Evolutionary conservation across 768 basidiomycete genomes (phyloP).

Genomic region (Lactarius hengduanensis): DNA sequence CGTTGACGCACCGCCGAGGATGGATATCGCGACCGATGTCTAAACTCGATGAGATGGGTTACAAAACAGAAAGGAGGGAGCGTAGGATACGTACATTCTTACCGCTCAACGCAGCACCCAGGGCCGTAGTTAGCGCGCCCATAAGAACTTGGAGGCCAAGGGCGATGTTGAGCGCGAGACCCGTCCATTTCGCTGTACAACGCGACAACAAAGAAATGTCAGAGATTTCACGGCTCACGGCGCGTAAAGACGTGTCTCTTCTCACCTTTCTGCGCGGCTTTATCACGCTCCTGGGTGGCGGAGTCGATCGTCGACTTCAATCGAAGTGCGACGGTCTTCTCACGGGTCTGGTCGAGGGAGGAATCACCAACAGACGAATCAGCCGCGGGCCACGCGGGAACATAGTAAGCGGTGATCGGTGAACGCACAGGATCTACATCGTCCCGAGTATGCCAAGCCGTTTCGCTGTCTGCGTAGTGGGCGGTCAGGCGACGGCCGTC

Average conservation of each 20-base stretch:
- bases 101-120: conserved; percentile 33
- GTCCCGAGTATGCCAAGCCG: not conserved
- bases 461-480: conserved; percentile 4
- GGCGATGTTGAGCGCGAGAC: conserved; percentile 30
- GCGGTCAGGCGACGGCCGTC: not conserved
- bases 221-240: too few relatives aligned
- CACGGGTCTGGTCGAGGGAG: conserved; percentile 1
- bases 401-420: not conserved
- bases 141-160: conserved; percentile 34
- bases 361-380: not conserved
- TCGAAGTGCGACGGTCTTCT: conserved; percentile 4
- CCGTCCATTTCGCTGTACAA: conserved; percentile 26
- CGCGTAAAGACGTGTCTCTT: too few relatives aligned
- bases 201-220: not conserved
- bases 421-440: conserved; percentile 9
- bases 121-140: conserved; percentile 34
- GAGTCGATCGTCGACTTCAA: conserved; percentile 1
- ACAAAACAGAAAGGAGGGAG: not conserved
- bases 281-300: not conserved
- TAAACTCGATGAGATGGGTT: conserved; percentile 17
- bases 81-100: conserved; percentile 14
- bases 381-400: not conserved
- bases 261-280: conserved; percentile 9
- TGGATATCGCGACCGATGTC: conserved; percentile 41
- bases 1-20: conserved; percentile 61